phyloP scores from a whole-genome alignment of 169 alveolate species.

The Plasmodium fragile region DNA sequence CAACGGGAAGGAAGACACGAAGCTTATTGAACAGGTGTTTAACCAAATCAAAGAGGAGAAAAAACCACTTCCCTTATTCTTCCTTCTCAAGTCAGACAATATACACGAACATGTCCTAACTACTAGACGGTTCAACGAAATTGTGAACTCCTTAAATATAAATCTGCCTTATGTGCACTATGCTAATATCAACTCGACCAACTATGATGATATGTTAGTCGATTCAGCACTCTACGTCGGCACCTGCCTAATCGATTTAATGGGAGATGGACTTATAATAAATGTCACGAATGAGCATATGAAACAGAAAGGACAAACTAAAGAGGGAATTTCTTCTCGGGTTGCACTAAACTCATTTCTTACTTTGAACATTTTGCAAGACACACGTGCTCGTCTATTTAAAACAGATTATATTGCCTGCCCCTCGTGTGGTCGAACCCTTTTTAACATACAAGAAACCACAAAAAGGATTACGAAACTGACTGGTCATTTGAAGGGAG shows the following conservation, averaged over 20 bases:
- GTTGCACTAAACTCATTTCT: slow-evolving; percentile 59
- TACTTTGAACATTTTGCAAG: slow-evolving; percentile 79
- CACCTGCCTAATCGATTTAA: slow-evolving; percentile 62
- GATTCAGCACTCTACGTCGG: slow-evolving; percentile 59
- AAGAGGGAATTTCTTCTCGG: background rate
- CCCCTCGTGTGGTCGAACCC: slow-evolving; percentile 93
- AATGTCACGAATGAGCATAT: slow-evolving; percentile 20
- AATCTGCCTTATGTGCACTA: slow-evolving; percentile 55
- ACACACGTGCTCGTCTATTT: slow-evolving; percentile 88
- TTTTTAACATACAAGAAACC: slow-evolving; percentile 88
- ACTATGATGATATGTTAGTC: slow-evolving; percentile 59
- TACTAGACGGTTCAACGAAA: slow-evolving; percentile 60
- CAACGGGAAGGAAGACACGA: slow-evolving; percentile 54
- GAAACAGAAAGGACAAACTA: background rate
- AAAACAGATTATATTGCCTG: slow-evolving; percentile 92
- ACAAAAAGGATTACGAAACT: slow-evolving; percentile 85
- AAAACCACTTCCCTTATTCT: slow-evolving; percentile 29
- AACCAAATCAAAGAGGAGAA: slow-evolving; percentile 29
- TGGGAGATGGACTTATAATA: slow-evolving; percentile 66
- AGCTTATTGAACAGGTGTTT: slow-evolving; percentile 6
- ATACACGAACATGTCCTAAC: slow-evolving; percentile 55
- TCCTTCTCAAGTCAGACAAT: slow-evolving; percentile 39
- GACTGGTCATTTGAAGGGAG: slow-evolving; percentile 92
- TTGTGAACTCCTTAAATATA: slow-evolving; percentile 32
- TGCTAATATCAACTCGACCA: slow-evolving; percentile 22